Evolutionary conservation across 2,329 filamentous ascomycete species (phyloP).

Genomic region (Talaromyces sp.): DNA sequence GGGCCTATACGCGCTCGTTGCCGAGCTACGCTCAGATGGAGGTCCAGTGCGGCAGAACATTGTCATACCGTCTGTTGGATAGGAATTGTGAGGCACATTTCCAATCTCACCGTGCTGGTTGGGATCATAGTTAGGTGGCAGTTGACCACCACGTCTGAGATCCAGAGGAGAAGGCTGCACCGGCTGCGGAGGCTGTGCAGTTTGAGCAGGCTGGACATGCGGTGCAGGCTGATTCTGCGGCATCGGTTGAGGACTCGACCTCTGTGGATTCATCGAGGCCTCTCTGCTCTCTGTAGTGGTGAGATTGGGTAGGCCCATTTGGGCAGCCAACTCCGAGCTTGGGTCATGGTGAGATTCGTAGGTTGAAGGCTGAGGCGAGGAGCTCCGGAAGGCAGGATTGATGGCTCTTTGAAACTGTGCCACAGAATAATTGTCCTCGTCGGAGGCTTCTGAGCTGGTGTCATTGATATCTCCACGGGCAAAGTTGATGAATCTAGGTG

Average conservation of each 20-base stretch:
- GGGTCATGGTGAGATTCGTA: constrained; percentile 91
- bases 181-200: constrained; percentile 24
- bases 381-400: constrained; percentile 93
- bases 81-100: constrained; percentile 82
- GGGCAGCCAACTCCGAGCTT: constrained; percentile 66
- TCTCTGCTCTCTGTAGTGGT: constrained; percentile 50
- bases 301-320: constrained; percentile 60
- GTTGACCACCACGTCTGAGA: constrained; percentile 37
- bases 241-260: constrained; percentile 28
- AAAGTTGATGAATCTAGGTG: constrained; percentile 98
- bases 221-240: constrained; percentile 21
- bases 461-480: constrained; percentile 74
- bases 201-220: constrained; percentile 20
- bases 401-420: constrained; percentile 94
- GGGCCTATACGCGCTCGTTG: constrained; percentile 66
- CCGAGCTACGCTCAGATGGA: constrained; percentile 66
- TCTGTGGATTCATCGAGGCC: constrained; percentile 53
- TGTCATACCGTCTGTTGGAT: constrained; percentile 93
- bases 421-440: constrained; percentile 90
- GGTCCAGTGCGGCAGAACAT: constrained; percentile 84
- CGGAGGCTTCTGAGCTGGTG: constrained; percentile 74
- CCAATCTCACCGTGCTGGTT: constrained; percentile 64
- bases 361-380: constrained; percentile 89
- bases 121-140: constrained; percentile 48
- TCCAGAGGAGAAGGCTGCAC: constrained; percentile 36